A percentile compares a stretch with the other conserved stretches of the same genome.
These are phyloP conservation scores for Butyriboletus appendiculatus DNA, from an alignment of 1,284 basidiomycete species.

Conservation along the genomic window DNA sequence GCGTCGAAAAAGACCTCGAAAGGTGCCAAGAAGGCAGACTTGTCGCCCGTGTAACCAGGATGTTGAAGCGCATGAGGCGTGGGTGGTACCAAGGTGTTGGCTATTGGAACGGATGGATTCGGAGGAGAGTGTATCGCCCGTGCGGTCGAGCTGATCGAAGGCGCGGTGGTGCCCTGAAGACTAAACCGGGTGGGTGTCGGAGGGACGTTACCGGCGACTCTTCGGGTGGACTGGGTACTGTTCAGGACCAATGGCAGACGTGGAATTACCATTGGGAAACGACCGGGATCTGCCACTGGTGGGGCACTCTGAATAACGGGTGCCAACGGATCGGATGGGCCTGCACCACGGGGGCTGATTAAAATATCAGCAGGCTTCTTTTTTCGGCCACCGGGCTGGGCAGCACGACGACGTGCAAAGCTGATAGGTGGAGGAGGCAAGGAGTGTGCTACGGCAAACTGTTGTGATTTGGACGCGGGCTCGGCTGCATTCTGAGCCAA, in stretches of 20 bases:
- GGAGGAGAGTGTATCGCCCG: conserved; percentile 46
- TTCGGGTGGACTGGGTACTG: conserved; percentile 43
- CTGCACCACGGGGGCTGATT: conserved; percentile 65
- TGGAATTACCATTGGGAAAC: conserved; percentile 63
- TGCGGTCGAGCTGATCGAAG: conserved; percentile 24
- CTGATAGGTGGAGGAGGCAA: conserved; percentile 70
- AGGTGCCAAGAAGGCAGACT: conserved; percentile 70
- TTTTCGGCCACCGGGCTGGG: conserved; percentile 54
- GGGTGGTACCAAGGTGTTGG: conserved; percentile 60
- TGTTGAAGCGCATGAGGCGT: conserved; percentile 64
- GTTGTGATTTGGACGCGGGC: conserved; percentile 17
- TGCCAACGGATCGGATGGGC: conserved; percentile 53
- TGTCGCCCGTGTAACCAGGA: conserved; percentile 60
- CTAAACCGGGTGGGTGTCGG: conserved; percentile 70
- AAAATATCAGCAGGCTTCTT: conserved; percentile 77
- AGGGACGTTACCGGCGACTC: conserved; percentile 59
- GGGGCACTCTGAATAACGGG: conserved; percentile 75
- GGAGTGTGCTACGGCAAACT: conserved; percentile 24
- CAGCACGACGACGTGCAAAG: conserved; percentile 70
- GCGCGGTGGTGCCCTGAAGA: conserved; percentile 40
- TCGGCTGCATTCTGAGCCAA: conserved; percentile 20
- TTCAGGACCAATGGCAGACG: conserved; percentile 58
- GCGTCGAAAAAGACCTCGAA: conserved; percentile 81
- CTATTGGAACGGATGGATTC: conserved; percentile 59
- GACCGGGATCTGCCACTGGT: conserved; percentile 51